Conservation (phyloP, 2,329 filamentous ascomycete species). For the Talaromyces sp. region DNA sequence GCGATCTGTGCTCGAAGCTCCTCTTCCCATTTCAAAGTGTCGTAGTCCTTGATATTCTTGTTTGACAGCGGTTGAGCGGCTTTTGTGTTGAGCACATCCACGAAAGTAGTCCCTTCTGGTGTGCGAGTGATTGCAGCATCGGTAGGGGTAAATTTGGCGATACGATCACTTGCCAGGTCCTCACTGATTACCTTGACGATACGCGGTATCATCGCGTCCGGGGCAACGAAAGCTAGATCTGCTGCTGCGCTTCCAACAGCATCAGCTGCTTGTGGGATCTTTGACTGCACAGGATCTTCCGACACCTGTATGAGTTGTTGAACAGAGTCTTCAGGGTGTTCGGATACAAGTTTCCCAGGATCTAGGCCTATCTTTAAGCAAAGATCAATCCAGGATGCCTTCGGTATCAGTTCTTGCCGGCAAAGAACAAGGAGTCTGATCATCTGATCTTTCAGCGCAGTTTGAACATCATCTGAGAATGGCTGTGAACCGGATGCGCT, state of each 20-base stretch:
- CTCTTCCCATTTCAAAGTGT: slow-evolving; percentile 95
- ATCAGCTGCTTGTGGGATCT: slow-evolving; percentile 44
- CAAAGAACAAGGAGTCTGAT: slow-evolving; percentile 74
- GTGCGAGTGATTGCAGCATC: slow-evolving; percentile 93
- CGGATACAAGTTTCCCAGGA: slow-evolving; percentile 70
- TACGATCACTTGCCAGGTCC: slow-evolving; percentile 68
- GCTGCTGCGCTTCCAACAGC: slow-evolving; percentile 83
- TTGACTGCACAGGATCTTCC: slow-evolving; percentile 42
- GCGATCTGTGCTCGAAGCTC: slow-evolving; percentile 82
- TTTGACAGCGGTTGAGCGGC: slow-evolving; percentile 65
- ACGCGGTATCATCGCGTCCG: slow-evolving; percentile 71
- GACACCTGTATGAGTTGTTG: slow-evolving; percentile 59
- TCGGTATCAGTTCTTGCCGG: slow-evolving; percentile 71
- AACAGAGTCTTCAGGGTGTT: slow-evolving; percentile 63
- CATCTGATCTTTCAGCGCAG: slow-evolving; percentile 65
- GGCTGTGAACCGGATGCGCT: slow-evolving; percentile 25
- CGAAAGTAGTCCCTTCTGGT: slow-evolving; percentile 78
- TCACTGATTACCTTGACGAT: slow-evolving; percentile 69
- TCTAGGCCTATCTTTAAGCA: slow-evolving; percentile 78
- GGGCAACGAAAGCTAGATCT: slow-evolving; percentile 89
- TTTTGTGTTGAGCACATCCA: slow-evolving; percentile 88
- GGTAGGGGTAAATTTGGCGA: slow-evolving; percentile 72
- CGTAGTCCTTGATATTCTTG: slow-evolving; percentile 92
- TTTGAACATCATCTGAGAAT: slow-evolving; percentile 41
- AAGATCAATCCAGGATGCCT: slow-evolving; percentile 81